Conservation (phyloP, 202 grass and related monocot species). For the Zoysia matrella region DNA sequence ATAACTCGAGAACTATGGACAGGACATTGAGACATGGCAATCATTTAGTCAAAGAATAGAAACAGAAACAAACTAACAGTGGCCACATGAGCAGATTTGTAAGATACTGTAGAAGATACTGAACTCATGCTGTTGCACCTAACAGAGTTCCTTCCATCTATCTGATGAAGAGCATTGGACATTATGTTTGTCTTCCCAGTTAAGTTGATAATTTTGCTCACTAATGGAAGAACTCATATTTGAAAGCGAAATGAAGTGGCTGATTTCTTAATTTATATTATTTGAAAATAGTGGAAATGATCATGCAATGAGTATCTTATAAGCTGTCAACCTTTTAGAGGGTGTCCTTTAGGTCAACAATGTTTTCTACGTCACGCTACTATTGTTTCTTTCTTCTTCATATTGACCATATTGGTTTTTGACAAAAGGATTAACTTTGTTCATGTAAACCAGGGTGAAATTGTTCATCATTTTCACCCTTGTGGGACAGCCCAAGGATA, state of each 20-base stretch:
- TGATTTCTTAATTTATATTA: background rate
- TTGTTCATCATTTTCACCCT: background rate
- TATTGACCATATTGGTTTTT: too few relatives aligned
- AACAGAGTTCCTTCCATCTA: constrained; percentile 17
- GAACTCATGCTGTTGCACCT: background rate
- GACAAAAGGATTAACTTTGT: too few relatives aligned
- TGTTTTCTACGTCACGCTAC: background rate
- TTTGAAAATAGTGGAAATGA: background rate
- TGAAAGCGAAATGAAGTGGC: background rate
- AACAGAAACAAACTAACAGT: background rate
- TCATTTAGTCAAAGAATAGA: constrained; percentile 2
- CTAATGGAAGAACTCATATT: background rate
- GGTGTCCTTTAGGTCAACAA: background rate
- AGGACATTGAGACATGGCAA: background rate
- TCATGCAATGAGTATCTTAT: background rate
- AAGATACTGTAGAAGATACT: background rate
- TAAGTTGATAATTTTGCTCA: constrained; percentile 9
- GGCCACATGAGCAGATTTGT: background rate
- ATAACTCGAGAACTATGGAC: background rate
- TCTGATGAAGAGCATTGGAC: background rate
- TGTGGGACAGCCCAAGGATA: background rate
- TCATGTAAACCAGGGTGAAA: too few relatives aligned
- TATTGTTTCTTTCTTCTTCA: too few relatives aligned
- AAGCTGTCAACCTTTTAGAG: background rate
- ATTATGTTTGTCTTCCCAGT: background rate